Percentiles rank a stretch among this genome's conserved stretches.
phyloP scores from a whole-genome alignment of 1,284 basidiomycete genomes.

The Papiliotrema flavescens region DNA sequence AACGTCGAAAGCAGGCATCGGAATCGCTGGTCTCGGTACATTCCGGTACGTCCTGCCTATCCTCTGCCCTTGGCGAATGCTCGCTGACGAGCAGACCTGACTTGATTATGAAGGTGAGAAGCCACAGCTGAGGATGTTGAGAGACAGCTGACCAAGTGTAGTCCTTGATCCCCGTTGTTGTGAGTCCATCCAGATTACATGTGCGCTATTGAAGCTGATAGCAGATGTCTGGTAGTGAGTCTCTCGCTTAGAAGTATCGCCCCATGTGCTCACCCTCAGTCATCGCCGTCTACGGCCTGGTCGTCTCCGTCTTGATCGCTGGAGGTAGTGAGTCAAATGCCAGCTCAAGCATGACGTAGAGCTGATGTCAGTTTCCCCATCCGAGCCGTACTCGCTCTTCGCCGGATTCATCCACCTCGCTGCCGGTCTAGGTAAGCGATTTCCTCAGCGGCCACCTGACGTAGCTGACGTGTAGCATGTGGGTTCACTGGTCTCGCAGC shows the following conservation, averaged over 20 bases:
- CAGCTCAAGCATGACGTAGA: slow-evolving; percentile 8
- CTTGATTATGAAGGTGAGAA: slow-evolving; percentile 89
- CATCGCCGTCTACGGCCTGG: slow-evolving; percentile 56
- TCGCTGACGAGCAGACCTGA: slow-evolving; percentile 62
- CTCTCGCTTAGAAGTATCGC: not conserved
- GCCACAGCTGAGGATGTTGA: not conserved
- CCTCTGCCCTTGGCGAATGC: not conserved
- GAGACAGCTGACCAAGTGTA: slow-evolving; percentile 34
- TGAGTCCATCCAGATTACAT: slow-evolving; percentile 26
- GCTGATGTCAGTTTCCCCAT: slow-evolving; percentile 57
- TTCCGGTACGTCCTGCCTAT: slow-evolving; percentile 55
- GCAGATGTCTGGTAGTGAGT: slow-evolving; percentile 40
- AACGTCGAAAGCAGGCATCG: slow-evolving; percentile 95
- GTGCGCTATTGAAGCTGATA: not conserved
- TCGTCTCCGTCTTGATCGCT: slow-evolving; percentile 63
- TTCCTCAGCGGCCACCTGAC: not conserved
- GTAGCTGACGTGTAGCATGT: slow-evolving; percentile 54
- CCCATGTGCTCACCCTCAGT: slow-evolving; percentile 25
- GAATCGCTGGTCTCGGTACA: slow-evolving; percentile 90
- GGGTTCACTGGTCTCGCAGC: slow-evolving; percentile 92
- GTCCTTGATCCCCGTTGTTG: slow-evolving; percentile 74
- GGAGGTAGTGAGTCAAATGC: slow-evolving; percentile 55
- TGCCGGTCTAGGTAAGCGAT: slow-evolving; percentile 66
- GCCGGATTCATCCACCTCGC: slow-evolving; percentile 91
- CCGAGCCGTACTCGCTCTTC: slow-evolving; percentile 61